phyloP scores from a whole-genome alignment of 495 filamentous ascomycete genomes.

The Bathelium albidoporum region DNA sequence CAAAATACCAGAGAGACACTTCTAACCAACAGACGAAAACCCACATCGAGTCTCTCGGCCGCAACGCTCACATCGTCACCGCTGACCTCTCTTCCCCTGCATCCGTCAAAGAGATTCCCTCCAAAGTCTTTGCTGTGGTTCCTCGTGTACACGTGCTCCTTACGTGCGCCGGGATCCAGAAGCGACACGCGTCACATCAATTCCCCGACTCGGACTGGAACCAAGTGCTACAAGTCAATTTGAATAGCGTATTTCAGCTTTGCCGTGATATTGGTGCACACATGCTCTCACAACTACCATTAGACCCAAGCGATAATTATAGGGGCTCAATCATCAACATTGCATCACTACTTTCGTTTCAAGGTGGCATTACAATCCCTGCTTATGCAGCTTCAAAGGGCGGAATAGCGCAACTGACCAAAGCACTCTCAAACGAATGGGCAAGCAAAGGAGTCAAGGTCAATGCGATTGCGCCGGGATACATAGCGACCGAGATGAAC shows the following conservation, averaged over 20 bases:
- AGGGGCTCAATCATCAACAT: slow-evolving; percentile 79
- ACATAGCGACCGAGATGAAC: slow-evolving; percentile 92
- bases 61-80: slow-evolving; percentile 57
- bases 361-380: slow-evolving; percentile 82
- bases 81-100: slow-evolving; percentile 58
- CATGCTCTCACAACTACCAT: slow-evolving; percentile 51
- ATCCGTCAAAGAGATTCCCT: slow-evolving; percentile 51
- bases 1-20: slow-evolving; percentile 46
- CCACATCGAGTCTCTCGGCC: slow-evolving; percentile 52
- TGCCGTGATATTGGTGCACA: slow-evolving; percentile 79
- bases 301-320: slow-evolving; percentile 33
- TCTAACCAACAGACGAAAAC: slow-evolving; percentile 53
- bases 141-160: slow-evolving; percentile 56
- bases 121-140: slow-evolving; percentile 48
- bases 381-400: slow-evolving; percentile 88
- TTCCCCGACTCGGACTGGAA: slow-evolving; percentile 82
- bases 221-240: slow-evolving; percentile 77
- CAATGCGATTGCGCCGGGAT: slow-evolving; percentile 46
- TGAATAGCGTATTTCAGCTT: slow-evolving; percentile 70
- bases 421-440: slow-evolving; percentile 84
- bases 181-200: slow-evolving; percentile 60
- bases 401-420: slow-evolving; percentile 77
- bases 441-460: slow-evolving; percentile 53
- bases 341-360: slow-evolving; percentile 74
- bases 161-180: slow-evolving; percentile 81